These are phyloP conservation scores for Xylariaceae sp. DNA, from an alignment of 2,329 filamentous ascomycete species.

Conservation along the genomic window DNA sequence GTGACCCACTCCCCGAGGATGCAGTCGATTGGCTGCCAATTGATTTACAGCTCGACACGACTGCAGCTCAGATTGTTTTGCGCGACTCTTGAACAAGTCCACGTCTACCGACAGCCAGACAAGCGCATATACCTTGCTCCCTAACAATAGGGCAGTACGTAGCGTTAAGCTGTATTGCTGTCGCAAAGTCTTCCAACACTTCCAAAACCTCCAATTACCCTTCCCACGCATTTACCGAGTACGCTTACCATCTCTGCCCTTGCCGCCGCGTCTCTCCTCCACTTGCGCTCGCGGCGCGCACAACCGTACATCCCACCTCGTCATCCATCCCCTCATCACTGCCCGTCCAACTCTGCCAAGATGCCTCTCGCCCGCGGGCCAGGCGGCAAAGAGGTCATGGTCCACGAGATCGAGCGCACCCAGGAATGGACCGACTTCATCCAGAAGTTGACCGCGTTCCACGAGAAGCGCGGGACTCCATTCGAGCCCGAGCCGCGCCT, in stretches of 20 bases:
- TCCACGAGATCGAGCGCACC: conserved; percentile 52
- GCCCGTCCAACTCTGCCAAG: conserved; percentile 4
- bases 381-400: conserved; percentile 26
- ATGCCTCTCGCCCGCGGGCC: conserved; percentile 30
- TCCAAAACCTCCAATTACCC: neutral
- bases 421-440: conserved; percentile 78
- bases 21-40: no score
- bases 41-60: neutral
- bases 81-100: conserved; percentile 10
- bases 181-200: neutral
- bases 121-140: neutral
- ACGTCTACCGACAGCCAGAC: neutral
- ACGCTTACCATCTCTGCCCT: neutral
- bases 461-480: conserved; percentile 72
- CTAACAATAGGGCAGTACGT: neutral
- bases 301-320: neutral
- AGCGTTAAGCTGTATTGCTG: neutral
- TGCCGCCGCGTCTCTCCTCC: neutral
- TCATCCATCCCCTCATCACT: neutral
- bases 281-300: neutral
- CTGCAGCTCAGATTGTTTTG: conserved; percentile 12
- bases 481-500: conserved; percentile 68
- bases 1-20: no score
- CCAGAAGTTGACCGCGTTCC: conserved; percentile 66
- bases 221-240: neutral